phyloP scores from a whole-genome alignment of 208 protist species.

The Strigomonas oncopelti region DNA sequence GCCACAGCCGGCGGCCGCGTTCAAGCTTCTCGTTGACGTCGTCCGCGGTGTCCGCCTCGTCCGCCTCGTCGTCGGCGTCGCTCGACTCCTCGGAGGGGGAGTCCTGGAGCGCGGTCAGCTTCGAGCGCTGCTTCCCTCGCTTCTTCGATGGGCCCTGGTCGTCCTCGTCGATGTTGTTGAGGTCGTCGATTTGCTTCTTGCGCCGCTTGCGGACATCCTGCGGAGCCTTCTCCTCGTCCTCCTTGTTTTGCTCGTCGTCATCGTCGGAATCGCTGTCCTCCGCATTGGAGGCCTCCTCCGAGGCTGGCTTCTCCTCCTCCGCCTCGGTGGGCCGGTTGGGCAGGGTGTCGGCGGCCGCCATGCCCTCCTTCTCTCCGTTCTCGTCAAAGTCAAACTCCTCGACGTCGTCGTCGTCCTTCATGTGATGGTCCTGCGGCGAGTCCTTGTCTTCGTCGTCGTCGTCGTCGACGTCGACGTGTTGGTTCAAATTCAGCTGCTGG shows the following conservation, averaged over 20 bases:
- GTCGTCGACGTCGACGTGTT: constrained; percentile 71
- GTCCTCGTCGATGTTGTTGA: constrained; percentile 50
- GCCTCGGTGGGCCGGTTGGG: constrained; percentile 14
- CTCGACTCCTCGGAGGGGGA: constrained; percentile 14
- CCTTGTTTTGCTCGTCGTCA: constrained; percentile 22
- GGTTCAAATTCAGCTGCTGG: constrained; percentile 81
- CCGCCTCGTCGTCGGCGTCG: constrained; percentile 20
- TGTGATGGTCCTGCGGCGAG: constrained; percentile 25
- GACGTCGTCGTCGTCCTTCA: constrained; percentile 41
- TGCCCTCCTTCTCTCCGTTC: constrained; percentile 52
- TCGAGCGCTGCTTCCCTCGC: constrained; percentile 36
- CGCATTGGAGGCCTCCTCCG: constrained; percentile 26
- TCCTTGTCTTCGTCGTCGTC: constrained; percentile 50
- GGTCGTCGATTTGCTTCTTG: constrained; percentile 20
- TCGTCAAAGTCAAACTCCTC: constrained; percentile 68
- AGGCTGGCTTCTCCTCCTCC: constrained; percentile 18
- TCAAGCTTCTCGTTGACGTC: constrained; percentile 43
- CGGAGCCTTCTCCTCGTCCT: constrained; percentile 21
- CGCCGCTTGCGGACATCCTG: constrained; percentile 38
- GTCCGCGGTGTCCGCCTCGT: constrained; percentile 18
- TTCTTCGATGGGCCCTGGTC: constrained; percentile 25
- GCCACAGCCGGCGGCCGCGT: constrained; percentile 83
- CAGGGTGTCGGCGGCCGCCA: constrained; percentile 53
- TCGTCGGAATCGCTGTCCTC: constrained; percentile 19
- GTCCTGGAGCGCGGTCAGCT: constrained; percentile 29